Evolutionary conservation across 352 stramenopile genomes (phyloP).

Genomic region (Thraustochytrium sp.): DNA sequence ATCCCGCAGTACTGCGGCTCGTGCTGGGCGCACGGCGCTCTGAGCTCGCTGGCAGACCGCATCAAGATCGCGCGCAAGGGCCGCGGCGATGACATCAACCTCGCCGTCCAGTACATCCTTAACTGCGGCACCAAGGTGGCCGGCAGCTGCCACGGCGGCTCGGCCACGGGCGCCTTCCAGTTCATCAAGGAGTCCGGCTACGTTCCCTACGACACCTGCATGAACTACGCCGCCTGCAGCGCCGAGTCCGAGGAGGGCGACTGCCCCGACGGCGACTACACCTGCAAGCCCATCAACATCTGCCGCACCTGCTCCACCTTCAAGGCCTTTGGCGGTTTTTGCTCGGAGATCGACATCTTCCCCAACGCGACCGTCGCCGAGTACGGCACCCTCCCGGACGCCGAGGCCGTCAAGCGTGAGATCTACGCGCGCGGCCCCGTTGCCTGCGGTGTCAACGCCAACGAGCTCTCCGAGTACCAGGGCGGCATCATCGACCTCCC

Average conservation of each 20-base stretch:
- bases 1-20: constrained; percentile 88
- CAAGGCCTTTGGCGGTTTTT: constrained; percentile 62
- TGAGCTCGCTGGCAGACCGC: constrained; percentile 76
- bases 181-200: constrained; percentile 71
- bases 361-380: constrained; percentile 79
- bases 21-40: constrained; percentile 81
- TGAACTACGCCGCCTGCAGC: constrained; percentile 67
- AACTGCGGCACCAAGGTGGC: constrained; percentile 64
- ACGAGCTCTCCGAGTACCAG: constrained; percentile 63
- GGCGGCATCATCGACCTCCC: constrained; percentile 57
- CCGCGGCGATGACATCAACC: constrained; percentile 71
- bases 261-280: constrained; percentile 64
- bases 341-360: constrained; percentile 73
- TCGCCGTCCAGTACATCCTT: constrained; percentile 73
- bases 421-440: constrained; percentile 81
- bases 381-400: constrained; percentile 74
- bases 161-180: constrained; percentile 81
- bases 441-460: constrained; percentile 82
- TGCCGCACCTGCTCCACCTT: constrained; percentile 70
- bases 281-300: constrained; percentile 74
- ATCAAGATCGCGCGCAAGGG: constrained; percentile 79
- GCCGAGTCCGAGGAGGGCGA: constrained; percentile 71
- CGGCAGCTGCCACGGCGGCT: constrained; percentile 63
- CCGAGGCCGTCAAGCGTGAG: constrained; percentile 79
- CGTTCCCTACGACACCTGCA: constrained; percentile 83